Conservation (phyloP, 2,329 filamentous ascomycete genomes). For the Emergomyces orientalis region DNA sequence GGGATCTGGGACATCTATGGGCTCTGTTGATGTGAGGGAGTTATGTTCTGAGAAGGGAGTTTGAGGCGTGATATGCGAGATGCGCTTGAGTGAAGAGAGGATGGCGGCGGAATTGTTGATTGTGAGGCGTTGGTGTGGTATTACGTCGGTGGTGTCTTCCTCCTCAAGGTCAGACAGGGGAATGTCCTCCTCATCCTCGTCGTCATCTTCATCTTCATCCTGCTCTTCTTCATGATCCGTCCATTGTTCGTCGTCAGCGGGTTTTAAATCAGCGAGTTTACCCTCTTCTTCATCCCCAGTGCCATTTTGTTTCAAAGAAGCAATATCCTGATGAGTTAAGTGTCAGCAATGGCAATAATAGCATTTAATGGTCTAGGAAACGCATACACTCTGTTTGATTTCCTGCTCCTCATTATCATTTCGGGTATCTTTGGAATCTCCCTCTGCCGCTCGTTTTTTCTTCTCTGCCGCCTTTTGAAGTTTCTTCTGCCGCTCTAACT, state of each 20-base stretch:
- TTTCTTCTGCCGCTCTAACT: slow-evolving; percentile 68
- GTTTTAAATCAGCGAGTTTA: slow-evolving; percentile 12
- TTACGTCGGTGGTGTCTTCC: slow-evolving; percentile 74
- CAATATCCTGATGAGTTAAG: not conserved
- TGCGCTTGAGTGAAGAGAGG: slow-evolving; percentile 64
- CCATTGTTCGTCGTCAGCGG: slow-evolving; percentile 18
- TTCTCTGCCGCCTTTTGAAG: slow-evolving; percentile 44
- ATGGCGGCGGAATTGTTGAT: slow-evolving; percentile 96
- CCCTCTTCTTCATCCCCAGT: slow-evolving; percentile 27
- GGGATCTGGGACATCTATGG: slow-evolving; percentile 68
- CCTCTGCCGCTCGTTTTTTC: slow-evolving; percentile 31
- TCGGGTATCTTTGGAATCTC: slow-evolving; percentile 6
- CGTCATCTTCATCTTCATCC: slow-evolving; percentile 48
- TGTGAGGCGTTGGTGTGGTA: slow-evolving; percentile 83
- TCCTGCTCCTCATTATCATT: slow-evolving; percentile 24
- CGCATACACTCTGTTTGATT: slow-evolving; percentile 15
- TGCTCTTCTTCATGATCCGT: slow-evolving; percentile 28
- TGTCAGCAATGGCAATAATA: not conserved
- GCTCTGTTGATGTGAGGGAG: slow-evolving; percentile 57
- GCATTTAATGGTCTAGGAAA: not conserved
- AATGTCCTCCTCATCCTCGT: slow-evolving; percentile 76
- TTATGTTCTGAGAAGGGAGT: slow-evolving; percentile 79
- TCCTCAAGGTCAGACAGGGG: slow-evolving; percentile 76
- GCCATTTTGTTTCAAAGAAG: slow-evolving; percentile 38
- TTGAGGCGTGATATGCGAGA: slow-evolving; percentile 45